A percentile compares a stretch with the other conserved stretches of the same genome.
These are phyloP conservation scores for Golubevia sp. DNA, from an alignment of 1,284 basidiomycete genomes.

Conservation along the genomic window DNA sequence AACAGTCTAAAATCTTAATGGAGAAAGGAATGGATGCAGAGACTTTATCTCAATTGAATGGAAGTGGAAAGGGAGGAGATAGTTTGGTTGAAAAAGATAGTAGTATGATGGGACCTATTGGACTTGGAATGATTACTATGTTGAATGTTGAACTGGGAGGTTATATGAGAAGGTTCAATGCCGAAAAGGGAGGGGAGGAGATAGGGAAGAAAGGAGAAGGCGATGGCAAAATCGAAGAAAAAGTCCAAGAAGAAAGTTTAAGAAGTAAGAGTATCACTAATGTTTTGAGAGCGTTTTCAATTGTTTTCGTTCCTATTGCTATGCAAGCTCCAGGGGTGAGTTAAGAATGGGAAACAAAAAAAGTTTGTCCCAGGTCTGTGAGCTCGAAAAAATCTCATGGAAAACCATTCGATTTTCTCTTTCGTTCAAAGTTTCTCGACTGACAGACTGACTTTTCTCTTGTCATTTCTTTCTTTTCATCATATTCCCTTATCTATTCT, in stretches of 20 bases:
- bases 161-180: conserved; percentile 23
- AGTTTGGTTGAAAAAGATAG: conserved; percentile 42
- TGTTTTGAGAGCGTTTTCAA: conserved; percentile 69
- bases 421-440: no score
- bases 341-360: no score
- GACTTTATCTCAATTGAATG: conserved; percentile 25
- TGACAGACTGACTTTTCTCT: no score
- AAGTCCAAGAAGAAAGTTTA: conserved; percentile 9
- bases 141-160: conserved; percentile 45
- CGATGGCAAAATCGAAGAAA: conserved; percentile 8
- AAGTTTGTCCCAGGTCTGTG: no score
- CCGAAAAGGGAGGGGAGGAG: not conserved
- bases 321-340: conserved; percentile 77
- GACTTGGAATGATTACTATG: conserved; percentile 43
- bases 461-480: not conserved
- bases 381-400: no score
- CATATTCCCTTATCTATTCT: no score
- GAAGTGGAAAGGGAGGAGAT: conserved; percentile 24
- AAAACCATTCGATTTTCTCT: no score
- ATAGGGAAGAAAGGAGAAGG: not conserved
- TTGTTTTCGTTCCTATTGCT: conserved; percentile 77
- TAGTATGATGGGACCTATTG: conserved; percentile 45
- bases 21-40: no score
- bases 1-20: no score
- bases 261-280: conserved; percentile 69